Evolutionary conservation across 2,329 filamentous ascomycete genomes (phyloP).

Genomic region (Didymella glomerata): DNA sequence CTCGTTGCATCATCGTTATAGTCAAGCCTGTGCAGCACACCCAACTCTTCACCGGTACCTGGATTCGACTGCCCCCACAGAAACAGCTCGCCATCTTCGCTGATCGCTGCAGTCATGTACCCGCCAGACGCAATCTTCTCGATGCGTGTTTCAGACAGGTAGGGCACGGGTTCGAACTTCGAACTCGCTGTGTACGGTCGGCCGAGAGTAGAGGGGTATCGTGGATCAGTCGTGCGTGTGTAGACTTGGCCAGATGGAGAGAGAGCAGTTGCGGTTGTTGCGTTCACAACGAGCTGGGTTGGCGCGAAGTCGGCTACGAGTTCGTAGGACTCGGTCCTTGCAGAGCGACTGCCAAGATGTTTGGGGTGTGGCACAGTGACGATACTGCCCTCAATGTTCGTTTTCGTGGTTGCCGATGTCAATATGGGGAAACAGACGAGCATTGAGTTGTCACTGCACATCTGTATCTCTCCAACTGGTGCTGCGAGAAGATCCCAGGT

Average conservation of each 20-base stretch:
- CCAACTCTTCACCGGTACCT: constrained; percentile 28
- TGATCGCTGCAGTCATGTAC: constrained; percentile 44
- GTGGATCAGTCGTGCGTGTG: constrained; percentile 35
- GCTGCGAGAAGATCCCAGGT: background rate
- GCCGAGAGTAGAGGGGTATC: constrained; percentile 38
- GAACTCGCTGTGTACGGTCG: constrained; percentile 21
- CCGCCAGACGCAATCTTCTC: constrained; percentile 41
- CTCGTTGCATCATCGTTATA: background rate
- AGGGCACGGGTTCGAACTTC: constrained; percentile 31
- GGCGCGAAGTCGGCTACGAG: constrained; percentile 15
- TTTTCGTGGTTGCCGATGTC: background rate
- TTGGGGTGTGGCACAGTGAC: background rate
- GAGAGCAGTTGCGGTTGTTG: constrained; percentile 36
- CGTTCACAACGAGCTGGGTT: constrained; percentile 22
- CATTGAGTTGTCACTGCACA: constrained; percentile 11
- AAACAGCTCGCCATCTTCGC: constrained; percentile 43
- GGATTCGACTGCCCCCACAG: constrained; percentile 46
- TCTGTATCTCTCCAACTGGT: background rate
- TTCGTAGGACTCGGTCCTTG: too few relatives aligned
- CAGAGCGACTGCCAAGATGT: background rate
- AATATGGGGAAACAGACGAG: background rate
- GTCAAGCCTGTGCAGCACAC: constrained; percentile 24
- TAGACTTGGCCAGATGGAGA: constrained; percentile 27
- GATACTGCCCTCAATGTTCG: background rate
- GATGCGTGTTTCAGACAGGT: constrained; percentile 38